Evolutionary conservation across 371 early-diverging fungal species (phyloP).

Genomic region (Apophysomyces elegans): DNA sequence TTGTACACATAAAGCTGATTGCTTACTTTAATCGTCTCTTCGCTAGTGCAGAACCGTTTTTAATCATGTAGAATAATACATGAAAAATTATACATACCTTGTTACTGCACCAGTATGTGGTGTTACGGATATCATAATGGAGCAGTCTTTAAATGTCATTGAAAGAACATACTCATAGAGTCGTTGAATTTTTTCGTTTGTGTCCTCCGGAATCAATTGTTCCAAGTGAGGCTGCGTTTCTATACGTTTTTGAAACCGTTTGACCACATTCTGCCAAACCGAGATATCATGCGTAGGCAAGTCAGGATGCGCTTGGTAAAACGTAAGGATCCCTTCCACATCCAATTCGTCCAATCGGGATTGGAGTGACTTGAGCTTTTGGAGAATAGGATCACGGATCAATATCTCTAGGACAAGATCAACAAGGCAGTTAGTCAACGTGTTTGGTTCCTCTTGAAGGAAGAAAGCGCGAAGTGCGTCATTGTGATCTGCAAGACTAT

Average conservation of each 20-base stretch:
- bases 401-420: conserved; percentile 24
- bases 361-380: conserved; percentile 41
- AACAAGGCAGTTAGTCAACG: background rate
- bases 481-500: background rate
- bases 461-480: background rate
- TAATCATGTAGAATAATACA: too few relatives aligned
- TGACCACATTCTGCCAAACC: conserved; percentile 26
- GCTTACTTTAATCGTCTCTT: background rate
- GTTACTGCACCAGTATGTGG: background rate
- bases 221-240: background rate
- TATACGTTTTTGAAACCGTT: conserved; percentile 19
- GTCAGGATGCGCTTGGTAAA: conserved; percentile 20
- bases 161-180: conserved; percentile 58
- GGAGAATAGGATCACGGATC: conserved; percentile 43
- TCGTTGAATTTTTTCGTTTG: conserved; percentile 24
- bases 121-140: conserved; percentile 46
- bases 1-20: conserved; percentile 23
- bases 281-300: conserved; percentile 24
- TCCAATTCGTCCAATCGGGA: conserved; percentile 48
- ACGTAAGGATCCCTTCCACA: conserved; percentile 43
- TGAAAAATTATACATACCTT: background rate
- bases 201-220: background rate
- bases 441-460: background rate
- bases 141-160: conserved; percentile 67
- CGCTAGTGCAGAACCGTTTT: background rate